A percentile compares a stretch with the other conserved stretches of the same genome.
Conservation (phyloP, 192 early-diverging fungal genomes). For the Pilaira anomala region DNA sequence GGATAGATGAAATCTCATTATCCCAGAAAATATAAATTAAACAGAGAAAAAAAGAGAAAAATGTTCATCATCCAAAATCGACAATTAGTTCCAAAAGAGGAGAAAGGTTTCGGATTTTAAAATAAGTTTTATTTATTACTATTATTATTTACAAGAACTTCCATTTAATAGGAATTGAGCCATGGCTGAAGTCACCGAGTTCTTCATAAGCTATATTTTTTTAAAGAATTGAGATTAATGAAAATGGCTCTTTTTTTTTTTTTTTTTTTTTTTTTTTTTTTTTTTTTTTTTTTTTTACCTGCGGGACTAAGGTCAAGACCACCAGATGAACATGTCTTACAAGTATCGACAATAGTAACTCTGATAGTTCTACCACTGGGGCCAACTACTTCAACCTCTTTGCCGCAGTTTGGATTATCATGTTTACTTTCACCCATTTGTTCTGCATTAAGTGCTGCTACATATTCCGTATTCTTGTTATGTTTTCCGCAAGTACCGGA, state of each 20-base stretch:
- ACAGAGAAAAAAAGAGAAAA: not conserved
- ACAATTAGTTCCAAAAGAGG: not conserved
- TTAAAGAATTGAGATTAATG: not conserved
- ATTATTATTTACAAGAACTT: constrained; percentile 6
- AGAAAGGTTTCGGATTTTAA: not conserved
- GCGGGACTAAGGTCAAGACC: constrained; percentile 16
- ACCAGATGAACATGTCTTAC: constrained; percentile 2
- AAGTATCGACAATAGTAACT: constrained; percentile 17
- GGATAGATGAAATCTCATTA: constrained; percentile 1
- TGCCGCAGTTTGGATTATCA: not conserved
- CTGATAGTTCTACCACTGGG: constrained; percentile 4
- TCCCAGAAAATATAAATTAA: not conserved
- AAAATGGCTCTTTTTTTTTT: not conserved
- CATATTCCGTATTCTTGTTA: constrained; percentile 8
- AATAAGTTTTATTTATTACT: not conserved
- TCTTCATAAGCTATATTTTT: constrained; percentile 12
- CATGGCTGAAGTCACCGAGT: constrained; percentile 19
- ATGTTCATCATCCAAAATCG: not conserved
- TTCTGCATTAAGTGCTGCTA: constrained; percentile 6
- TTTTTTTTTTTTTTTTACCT: not conserved
- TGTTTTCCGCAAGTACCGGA: constrained; percentile 10
- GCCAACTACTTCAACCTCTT: constrained; percentile 1
- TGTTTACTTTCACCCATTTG: not conserved
- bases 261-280: not conserved
- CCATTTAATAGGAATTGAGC: constrained; percentile 7